Base-by-base conservation (phyloP, 2,329 filamentous ascomycete genomes). In the Apiospora kogelbergensis region DNA sequence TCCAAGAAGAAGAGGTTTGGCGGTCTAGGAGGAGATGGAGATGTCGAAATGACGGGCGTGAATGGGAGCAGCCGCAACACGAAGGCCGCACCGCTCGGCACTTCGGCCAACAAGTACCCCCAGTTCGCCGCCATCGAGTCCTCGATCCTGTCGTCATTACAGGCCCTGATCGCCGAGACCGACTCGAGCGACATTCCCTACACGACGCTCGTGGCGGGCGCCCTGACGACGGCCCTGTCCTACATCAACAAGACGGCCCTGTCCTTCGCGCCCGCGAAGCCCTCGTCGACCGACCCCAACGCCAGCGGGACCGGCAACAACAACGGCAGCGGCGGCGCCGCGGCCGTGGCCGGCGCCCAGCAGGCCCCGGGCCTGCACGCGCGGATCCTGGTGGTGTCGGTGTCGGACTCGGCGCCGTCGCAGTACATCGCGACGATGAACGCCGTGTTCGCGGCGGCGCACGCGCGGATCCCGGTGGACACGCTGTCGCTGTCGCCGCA, bases 371-470 rank as follows among this genome's bases (percentile, higher is more conserved):
- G 87, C 22, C 84, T 96, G 24, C 91, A 93, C 73, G 91, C 91
- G 17, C 92, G 96, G 70, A 97, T 99, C 76, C 87, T 99, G 68
- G 90, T 98, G 72, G 80, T 99, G 67, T 97, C 93, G 64, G 94
- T 98, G 5, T 97, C 93, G 63, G 94, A 94, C 76, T 86, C 87
- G 53, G 93, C 95, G 75, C 89, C 97, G 0, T 90, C 94, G 6
- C 92, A 98, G 80, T 99, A 99, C 83, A 99, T 99, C 68, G 92
- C 95, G 0, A 96, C 97, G 74, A 99, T 99, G 96, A 99, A 99
- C 82, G 89, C 92, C 75, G 97, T 98, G 71, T 99, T 99, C 81
- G 96, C 96, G 2, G 96, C 95, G 70, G 93, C 97, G 76, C 91
- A 95, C 72, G 88, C 94, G 68, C 89, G 89, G 74, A 94, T 99